phyloP scores from a whole-genome alignment of 1,284 basidiomycete species.

The Microbotryomycetes sp. region DNA sequence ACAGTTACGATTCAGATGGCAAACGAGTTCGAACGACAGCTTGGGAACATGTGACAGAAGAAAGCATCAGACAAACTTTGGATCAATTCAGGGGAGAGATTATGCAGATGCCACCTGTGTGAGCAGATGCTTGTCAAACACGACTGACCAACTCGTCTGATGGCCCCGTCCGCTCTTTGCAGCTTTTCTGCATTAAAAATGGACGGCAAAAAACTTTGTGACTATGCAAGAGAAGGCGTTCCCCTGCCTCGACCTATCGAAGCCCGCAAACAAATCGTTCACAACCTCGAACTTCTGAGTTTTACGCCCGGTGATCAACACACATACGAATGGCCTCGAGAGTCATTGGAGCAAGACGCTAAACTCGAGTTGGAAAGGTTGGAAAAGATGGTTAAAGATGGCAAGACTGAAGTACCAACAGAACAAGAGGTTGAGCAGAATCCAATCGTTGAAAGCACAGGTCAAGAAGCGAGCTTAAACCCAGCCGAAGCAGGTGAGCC shows the following conservation, averaged over 20 bases:
- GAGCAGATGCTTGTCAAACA: conserved; percentile 38
- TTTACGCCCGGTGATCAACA: conserved; percentile 36
- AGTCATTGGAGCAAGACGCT: conserved; percentile 61
- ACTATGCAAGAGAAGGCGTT: conserved; percentile 85
- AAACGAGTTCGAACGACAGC: conserved; percentile 65
- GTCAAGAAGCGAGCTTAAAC: background rate
- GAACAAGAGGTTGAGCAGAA: conserved; percentile 38
- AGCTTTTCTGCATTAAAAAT: conserved; percentile 98
- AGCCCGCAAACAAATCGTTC: conserved; percentile 72
- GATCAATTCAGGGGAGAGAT: conserved; percentile 80
- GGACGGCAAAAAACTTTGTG: conserved; percentile 92
- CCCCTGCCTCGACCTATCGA: conserved; percentile 91
- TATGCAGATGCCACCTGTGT: conserved; percentile 86
- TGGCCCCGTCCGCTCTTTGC: background rate
- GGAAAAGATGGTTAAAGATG: conserved; percentile 44
- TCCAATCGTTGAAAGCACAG: background rate
- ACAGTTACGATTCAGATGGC: conserved; percentile 88
- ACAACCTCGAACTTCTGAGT: conserved; percentile 60
- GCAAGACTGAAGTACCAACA: conserved; percentile 41
- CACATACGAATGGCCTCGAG: conserved; percentile 55
- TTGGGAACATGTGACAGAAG: conserved; percentile 76
- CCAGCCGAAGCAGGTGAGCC: background rate
- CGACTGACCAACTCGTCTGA: background rate
- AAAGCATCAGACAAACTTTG: conserved; percentile 64
- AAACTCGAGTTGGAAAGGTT: conserved; percentile 62